phyloP scores from a whole-genome alignment of 75 land plant species.

The Larix kaempferi region DNA sequence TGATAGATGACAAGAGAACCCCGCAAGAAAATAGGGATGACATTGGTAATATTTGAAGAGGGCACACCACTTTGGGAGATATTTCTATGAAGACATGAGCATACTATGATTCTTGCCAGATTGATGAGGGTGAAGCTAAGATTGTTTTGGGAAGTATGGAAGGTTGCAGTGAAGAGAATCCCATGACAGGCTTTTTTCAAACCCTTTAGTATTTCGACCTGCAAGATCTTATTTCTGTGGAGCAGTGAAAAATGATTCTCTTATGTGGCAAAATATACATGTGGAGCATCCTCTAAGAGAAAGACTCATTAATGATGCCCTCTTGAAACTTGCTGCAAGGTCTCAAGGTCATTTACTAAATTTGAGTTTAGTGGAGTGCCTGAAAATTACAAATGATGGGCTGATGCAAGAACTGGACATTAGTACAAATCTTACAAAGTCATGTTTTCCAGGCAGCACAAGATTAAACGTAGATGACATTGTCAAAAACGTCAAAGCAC shows the following conservation, averaged over 20 bases:
- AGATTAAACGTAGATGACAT: no score
- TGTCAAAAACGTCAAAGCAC: no score
- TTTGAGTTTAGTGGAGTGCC: slow-evolving; percentile 25
- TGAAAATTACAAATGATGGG: slow-evolving; percentile 18
- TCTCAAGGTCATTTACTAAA: slow-evolving; percentile 22
- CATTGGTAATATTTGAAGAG: no score
- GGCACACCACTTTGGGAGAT: no score
- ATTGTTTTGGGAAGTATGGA: background rate
- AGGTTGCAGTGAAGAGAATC: background rate
- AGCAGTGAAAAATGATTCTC: slow-evolving; percentile 23
- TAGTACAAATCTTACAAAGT: slow-evolving; percentile 28
- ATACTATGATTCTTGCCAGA: no score
- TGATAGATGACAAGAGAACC: no score
- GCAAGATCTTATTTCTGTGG: slow-evolving; percentile 27
- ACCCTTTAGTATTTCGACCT: slow-evolving; percentile 19
- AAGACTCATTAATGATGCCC: slow-evolving; percentile 20
- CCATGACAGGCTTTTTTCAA: slow-evolving; percentile 6
- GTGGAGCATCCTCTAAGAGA: slow-evolving; percentile 28
- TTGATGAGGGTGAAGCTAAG: no score
- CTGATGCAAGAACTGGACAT: slow-evolving; percentile 16
- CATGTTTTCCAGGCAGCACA: no score
- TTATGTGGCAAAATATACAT: slow-evolving; percentile 30
- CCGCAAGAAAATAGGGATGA: no score
- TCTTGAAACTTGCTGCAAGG: slow-evolving; percentile 20
- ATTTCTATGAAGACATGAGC: no score